Evolutionary conservation across 2,329 filamentous ascomycete species (phyloP).

Genomic region (Fusarium napiforme): DNA sequence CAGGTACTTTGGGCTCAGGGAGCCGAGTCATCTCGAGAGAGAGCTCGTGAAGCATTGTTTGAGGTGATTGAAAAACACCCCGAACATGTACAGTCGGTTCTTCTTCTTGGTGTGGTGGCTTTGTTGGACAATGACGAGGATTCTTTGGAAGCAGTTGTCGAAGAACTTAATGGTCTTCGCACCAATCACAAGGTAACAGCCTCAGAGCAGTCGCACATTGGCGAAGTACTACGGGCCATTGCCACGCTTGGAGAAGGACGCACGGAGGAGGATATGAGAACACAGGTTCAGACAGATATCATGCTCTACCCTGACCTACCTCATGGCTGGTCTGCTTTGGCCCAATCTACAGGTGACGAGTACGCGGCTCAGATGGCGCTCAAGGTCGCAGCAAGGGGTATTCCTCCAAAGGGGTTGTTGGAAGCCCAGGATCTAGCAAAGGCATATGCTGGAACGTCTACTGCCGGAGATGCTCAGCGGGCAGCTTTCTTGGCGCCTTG

Average conservation of each 20-base stretch:
- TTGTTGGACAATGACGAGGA: conserved; percentile 83
- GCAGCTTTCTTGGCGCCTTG: conserved; percentile 86
- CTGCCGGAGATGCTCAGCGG: conserved; percentile 77
- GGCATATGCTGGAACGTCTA: conserved; percentile 80
- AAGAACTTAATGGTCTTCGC: conserved; percentile 79
- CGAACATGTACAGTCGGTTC: conserved; percentile 80
- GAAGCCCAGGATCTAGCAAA: conserved; percentile 75
- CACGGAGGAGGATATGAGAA: conserved; percentile 62
- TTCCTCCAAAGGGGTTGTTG: conserved; percentile 77
- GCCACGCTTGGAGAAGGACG: conserved; percentile 66
- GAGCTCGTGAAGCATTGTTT: conserved; percentile 83
- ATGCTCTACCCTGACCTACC: conserved; percentile 84
- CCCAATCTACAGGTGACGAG: conserved; percentile 65
- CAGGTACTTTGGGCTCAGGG: conserved; percentile 95
- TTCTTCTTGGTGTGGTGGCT: conserved; percentile 85
- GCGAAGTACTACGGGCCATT: conserved; percentile 80
- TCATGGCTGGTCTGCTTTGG: conserved; percentile 82
- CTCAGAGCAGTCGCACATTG: conserved; percentile 74
- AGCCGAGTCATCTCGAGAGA: conserved; percentile 75
- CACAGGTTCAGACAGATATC: conserved; percentile 78
- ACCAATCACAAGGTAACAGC: conserved; percentile 72
- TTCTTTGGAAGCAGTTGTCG: conserved; percentile 80
- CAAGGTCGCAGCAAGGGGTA: conserved; percentile 77
- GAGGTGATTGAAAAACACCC: conserved; percentile 79
- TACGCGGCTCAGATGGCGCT: conserved; percentile 80